Percentiles rank a stretch among this genome's conserved stretches.
Conservation (phyloP, 2,329 filamentous ascomycete genomes). For the Harringtonia aguacate region DNA sequence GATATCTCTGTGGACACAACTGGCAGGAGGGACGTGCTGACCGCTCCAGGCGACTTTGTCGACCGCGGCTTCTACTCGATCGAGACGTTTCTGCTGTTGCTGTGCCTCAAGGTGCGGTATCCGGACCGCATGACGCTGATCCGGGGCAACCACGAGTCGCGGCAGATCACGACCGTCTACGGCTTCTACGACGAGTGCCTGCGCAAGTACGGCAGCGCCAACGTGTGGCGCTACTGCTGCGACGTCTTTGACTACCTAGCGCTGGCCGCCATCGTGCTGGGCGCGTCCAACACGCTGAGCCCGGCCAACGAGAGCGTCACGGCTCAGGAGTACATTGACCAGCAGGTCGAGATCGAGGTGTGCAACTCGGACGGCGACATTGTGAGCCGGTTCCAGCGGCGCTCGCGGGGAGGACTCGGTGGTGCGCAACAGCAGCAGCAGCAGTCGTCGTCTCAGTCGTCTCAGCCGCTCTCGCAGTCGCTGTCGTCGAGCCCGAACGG, state of each 20-base stretch:
- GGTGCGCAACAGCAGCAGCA: slow-evolving; percentile 15
- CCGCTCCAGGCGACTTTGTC: slow-evolving; percentile 71
- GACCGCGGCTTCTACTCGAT: slow-evolving; percentile 97
- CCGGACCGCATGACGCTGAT: slow-evolving; percentile 96
- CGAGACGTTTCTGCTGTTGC: slow-evolving; percentile 88
- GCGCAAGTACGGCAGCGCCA: slow-evolving; percentile 90
- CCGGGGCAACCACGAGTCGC: slow-evolving; percentile 88
- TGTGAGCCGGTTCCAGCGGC: slow-evolving; percentile 52
- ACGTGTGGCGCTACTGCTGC: slow-evolving; percentile 95
- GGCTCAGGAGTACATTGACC: slow-evolving; percentile 41
- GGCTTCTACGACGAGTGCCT: slow-evolving; percentile 98
- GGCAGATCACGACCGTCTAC: slow-evolving; percentile 95
- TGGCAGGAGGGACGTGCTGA: not conserved
- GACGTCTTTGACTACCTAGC: slow-evolving; percentile 97
- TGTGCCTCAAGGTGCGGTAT: slow-evolving; percentile 94
- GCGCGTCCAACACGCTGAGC: slow-evolving; percentile 58
- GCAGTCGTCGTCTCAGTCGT: no score
- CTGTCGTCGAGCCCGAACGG: not conserved
- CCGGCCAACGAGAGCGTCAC: slow-evolving; percentile 32
- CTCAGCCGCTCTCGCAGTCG: slow-evolving; percentile 15
- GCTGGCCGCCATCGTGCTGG: slow-evolving; percentile 81
- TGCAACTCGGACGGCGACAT: slow-evolving; percentile 74
- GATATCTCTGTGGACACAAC: not conserved
- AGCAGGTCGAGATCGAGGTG: slow-evolving; percentile 86
- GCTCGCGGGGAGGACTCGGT: slow-evolving; percentile 31